phyloP scores from a whole-genome alignment of 2,329 filamentous ascomycete species.

The Aspergillus pseudoterreus region DNA sequence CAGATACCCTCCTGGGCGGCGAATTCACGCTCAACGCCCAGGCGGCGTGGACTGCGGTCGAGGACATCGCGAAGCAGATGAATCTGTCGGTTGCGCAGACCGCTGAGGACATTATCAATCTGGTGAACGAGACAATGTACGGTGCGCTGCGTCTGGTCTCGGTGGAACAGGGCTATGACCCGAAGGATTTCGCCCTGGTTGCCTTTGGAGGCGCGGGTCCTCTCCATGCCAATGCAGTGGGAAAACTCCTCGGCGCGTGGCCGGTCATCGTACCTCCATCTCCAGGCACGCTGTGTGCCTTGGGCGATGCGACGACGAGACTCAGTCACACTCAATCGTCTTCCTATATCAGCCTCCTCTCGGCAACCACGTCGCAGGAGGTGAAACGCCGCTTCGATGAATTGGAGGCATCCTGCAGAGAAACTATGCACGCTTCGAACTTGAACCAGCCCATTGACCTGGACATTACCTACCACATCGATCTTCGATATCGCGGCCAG shows the following conservation, averaged over 20 bases:
- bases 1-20: constrained; percentile 45
- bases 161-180: constrained; percentile 51
- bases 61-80: constrained; percentile 46
- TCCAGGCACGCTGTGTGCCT: constrained; percentile 49
- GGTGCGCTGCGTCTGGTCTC: constrained; percentile 50
- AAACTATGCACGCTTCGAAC: constrained; percentile 11
- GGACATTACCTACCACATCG: constrained; percentile 36
- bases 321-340: constrained; percentile 46
- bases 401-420: constrained; percentile 36
- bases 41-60: constrained; percentile 41
- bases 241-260: constrained; percentile 49
- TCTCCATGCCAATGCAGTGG: constrained; percentile 50
- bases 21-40: constrained; percentile 43
- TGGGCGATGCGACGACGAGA: constrained; percentile 49
- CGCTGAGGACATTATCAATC: constrained; percentile 48
- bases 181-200: constrained; percentile 49
- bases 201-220: constrained; percentile 51
- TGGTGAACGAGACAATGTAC: constrained; percentile 52
- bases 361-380: constrained; percentile 32
- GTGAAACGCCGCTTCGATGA: constrained; percentile 26
- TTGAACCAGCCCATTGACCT: no score
- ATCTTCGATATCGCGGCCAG: constrained; percentile 49
- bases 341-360: constrained; percentile 44
- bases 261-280: constrained; percentile 52
- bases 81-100: constrained; percentile 40